Evolutionary conservation across 352 stramenopile genomes (phyloP).

Genomic region (Pythium myriotylum): DNA sequence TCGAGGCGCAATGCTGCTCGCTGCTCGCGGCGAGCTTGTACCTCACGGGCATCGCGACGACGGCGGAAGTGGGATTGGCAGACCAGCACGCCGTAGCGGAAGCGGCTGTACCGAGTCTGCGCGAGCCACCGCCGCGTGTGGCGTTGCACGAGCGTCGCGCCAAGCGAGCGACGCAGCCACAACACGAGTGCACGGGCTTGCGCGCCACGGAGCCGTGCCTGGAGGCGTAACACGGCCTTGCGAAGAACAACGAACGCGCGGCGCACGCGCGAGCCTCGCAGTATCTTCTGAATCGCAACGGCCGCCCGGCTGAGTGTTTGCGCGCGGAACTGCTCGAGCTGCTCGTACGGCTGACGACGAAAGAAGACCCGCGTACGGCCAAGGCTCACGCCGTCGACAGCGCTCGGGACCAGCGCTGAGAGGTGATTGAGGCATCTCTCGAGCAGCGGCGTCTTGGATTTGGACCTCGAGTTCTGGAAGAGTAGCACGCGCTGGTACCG

Average conservation of each 20-base stretch:
- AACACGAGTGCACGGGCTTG: slow-evolving; percentile 37
- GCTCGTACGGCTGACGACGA: slow-evolving; percentile 92
- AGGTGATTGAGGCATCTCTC: slow-evolving; percentile 22
- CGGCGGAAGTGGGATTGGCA: slow-evolving; percentile 62
- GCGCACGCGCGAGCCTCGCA: slow-evolving; percentile 49
- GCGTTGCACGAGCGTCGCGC: slow-evolving; percentile 47
- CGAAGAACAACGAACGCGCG: slow-evolving; percentile 40
- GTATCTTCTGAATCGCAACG: slow-evolving; percentile 53
- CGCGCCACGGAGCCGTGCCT: slow-evolving; percentile 44
- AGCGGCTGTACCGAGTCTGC: slow-evolving; percentile 35
- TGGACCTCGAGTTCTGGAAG: not conserved
- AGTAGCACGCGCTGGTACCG: slow-evolving; percentile 65
- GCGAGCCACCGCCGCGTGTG: slow-evolving; percentile 42
- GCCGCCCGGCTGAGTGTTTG: slow-evolving; percentile 35
- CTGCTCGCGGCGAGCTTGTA: slow-evolving; percentile 45
- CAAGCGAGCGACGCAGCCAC: slow-evolving; percentile 40
- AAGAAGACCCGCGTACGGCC: slow-evolving; percentile 95
- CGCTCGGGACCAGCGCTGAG: slow-evolving; percentile 2
- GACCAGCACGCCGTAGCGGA: slow-evolving; percentile 40
- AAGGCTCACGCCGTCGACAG: slow-evolving; percentile 54
- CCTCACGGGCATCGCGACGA: slow-evolving; percentile 30
- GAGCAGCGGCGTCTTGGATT: not conserved
- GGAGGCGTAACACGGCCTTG: slow-evolving; percentile 41
- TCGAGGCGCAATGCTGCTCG: slow-evolving; percentile 41
- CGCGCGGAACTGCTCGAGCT: slow-evolving; percentile 78